phyloP scores from a whole-genome alignment of 2,329 filamentous ascomycete species.

The Sarocladium strictum region DNA sequence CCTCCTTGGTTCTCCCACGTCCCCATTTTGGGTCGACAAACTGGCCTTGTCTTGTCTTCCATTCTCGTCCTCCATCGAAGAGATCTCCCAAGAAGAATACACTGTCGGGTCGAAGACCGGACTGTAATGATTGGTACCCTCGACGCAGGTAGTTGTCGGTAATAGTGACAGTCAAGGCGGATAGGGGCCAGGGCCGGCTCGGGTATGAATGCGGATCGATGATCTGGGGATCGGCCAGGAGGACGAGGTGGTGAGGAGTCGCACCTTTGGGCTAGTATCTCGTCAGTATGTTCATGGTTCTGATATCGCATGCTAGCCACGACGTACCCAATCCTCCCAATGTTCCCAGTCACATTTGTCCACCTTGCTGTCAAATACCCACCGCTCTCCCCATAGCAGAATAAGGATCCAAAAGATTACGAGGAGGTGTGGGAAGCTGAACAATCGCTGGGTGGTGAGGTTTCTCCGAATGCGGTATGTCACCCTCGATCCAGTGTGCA shows the following conservation, averaged over 20 bases:
- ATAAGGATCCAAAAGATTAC: conserved; percentile 69
- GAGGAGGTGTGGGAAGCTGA: conserved; percentile 62
- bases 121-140: conserved; percentile 73
- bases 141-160: conserved; percentile 88
- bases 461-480: conserved; percentile 31
- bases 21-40: conserved; percentile 57
- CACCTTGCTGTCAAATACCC: conserved; percentile 66
- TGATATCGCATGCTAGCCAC: neutral
- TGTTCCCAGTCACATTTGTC: conserved; percentile 70
- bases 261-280: conserved; percentile 62
- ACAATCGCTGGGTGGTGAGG: conserved; percentile 42
- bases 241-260: conserved; percentile 74
- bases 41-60: conserved; percentile 64
- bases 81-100: conserved; percentile 89
- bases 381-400: conserved; percentile 80
- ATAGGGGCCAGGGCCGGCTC: conserved; percentile 60
- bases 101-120: conserved; percentile 73
- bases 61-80: conserved; percentile 93
- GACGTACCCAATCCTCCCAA: conserved; percentile 88
- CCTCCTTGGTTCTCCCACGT: conserved; percentile 41
- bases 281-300: neutral
- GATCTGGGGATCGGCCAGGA: conserved; percentile 86
- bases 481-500: conserved; percentile 12
- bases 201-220: conserved; percentile 95
- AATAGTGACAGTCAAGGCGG: conserved; percentile 48